These are phyloP conservation scores for Escallonia herrerae DNA, from an alignment of 129 eudicot genomes.

Conservation along the genomic window DNA sequence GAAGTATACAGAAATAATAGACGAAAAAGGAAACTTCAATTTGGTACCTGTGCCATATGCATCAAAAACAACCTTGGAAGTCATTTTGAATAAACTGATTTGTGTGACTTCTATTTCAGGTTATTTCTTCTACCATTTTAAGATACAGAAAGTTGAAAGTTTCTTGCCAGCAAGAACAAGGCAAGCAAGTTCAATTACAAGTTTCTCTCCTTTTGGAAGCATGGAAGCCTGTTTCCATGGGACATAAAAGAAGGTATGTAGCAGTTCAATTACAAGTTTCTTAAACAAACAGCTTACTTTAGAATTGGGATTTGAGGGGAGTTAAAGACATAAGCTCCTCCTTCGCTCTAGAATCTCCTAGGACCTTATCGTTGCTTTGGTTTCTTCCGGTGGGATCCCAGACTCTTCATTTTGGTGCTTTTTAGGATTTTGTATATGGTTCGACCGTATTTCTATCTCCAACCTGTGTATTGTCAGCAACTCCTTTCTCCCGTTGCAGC, in stretches of 20 bases:
- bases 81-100: conserved; percentile 1
- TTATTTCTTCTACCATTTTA: conserved; percentile 57
- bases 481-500: no score
- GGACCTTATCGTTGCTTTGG: no score
- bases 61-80: background rate
- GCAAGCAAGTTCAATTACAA: conserved; percentile 27
- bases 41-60: background rate
- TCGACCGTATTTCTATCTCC: no score
- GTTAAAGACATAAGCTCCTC: no score
- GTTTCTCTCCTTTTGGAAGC: conserved; percentile 62
- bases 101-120: conserved; percentile 37
- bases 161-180: conserved; percentile 22
- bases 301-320: no score
- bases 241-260: conserved; percentile 78
- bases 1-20: no score
- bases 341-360: no score
- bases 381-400: no score
- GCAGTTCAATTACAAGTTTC: conserved; percentile 2
- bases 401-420: no score
- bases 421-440: no score
- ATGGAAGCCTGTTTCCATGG: conserved; percentile 96
- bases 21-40: background rate
- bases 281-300: no score
- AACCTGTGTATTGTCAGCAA: no score
- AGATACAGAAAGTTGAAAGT: conserved; percentile 66